These are phyloP conservation scores for Aspergillaceae sp. DNA, from an alignment of 2,329 filamentous ascomycete genomes.

Conservation along the genomic window DNA sequence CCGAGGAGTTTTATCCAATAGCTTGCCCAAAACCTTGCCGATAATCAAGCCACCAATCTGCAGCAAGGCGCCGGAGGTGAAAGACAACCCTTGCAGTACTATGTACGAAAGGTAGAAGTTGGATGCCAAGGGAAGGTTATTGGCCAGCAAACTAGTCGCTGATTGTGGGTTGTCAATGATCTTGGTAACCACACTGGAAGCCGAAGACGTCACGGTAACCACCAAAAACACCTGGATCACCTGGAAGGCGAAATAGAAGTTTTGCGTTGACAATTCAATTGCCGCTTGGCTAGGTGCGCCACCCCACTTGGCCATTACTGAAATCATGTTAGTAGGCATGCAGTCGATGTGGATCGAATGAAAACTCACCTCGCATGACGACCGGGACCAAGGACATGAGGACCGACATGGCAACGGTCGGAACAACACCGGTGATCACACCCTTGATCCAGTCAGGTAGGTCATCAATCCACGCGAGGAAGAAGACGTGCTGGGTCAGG, in stretches of 20 bases:
- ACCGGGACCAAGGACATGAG: conserved; percentile 81
- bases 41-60: conserved; percentile 66
- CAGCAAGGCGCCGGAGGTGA: conserved; percentile 65
- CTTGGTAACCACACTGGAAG: conserved; percentile 57
- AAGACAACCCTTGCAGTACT: conserved; percentile 77
- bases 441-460: conserved; percentile 67
- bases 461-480: conserved; percentile 63
- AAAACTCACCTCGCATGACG: conserved; percentile 60
- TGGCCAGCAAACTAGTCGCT: conserved; percentile 58
- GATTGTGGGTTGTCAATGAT: conserved; percentile 56
- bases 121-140: conserved; percentile 69
- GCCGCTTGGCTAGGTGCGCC: conserved; percentile 72
- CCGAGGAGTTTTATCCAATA: conserved; percentile 69
- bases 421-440: conserved; percentile 75
- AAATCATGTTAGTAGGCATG: conserved; percentile 3
- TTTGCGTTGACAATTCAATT: conserved; percentile 82
- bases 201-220: conserved; percentile 72
- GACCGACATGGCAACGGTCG: conserved; percentile 66
- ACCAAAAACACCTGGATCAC: conserved; percentile 88
- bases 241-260: conserved; percentile 65
- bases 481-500: conserved; percentile 55
- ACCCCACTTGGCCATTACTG: conserved; percentile 66
- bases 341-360: neutral
- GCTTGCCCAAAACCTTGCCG: conserved; percentile 63
- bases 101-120: conserved; percentile 98